phyloP scores from a whole-genome alignment of 441 rosid species.

The Flueggea neowawraea region DNA sequence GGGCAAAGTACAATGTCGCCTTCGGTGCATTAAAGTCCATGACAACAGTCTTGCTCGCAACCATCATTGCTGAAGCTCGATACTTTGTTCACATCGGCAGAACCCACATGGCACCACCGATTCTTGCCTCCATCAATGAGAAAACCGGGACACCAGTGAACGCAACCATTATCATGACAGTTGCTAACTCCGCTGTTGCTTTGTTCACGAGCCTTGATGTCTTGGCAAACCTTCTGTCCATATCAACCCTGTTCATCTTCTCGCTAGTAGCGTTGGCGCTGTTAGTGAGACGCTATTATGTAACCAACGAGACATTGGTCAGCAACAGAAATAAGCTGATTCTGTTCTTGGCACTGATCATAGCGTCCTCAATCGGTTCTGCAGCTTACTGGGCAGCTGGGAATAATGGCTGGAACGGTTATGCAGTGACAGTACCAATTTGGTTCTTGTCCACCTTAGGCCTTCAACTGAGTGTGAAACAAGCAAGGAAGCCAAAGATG shows the following conservation, averaged over 20 bases:
- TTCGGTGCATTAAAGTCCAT: conserved; percentile 77
- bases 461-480: conserved; percentile 35
- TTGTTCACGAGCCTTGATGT: conserved; percentile 72
- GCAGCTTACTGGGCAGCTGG: conserved; percentile 49
- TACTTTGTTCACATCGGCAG: conserved; percentile 78
- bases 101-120: conserved; percentile 78
- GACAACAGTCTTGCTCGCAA: conserved; percentile 63
- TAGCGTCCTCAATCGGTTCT: too few species aligned
- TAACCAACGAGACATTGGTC: conserved; percentile 38
- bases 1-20: conserved; percentile 74
- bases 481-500: conserved; percentile 54
- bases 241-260: conserved; percentile 67
- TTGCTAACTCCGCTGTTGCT: conserved; percentile 49
- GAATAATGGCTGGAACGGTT: conserved; percentile 46
- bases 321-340: conserved; percentile 41
- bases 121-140: conserved; percentile 46
- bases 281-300: conserved; percentile 67
- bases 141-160: conserved; percentile 69
- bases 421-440: conserved; percentile 36
- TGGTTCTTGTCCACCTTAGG: conserved; percentile 60
- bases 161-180: conserved; percentile 55
- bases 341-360: conserved; percentile 30
- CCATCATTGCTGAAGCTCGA: conserved; percentile 57
- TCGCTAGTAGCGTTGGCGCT: conserved; percentile 59
- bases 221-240: conserved; percentile 63